Evolutionary conservation across 2,329 filamentous ascomycete genomes (phyloP).

Genomic region (Microascus cirrosus): DNA sequence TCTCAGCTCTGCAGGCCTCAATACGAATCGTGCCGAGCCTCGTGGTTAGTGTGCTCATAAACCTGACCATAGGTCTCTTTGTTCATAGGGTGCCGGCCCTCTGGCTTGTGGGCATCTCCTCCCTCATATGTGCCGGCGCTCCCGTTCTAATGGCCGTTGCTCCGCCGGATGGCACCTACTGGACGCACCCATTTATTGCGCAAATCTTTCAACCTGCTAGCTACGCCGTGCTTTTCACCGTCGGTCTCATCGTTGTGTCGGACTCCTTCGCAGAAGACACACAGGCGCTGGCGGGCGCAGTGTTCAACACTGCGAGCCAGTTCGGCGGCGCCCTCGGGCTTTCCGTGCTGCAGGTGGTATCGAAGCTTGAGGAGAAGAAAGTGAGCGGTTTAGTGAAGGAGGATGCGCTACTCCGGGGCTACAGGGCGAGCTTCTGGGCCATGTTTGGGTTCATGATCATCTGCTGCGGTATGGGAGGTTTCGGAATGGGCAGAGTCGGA

Average conservation of each 20-base stretch:
- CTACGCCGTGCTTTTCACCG: conserved; percentile 40
- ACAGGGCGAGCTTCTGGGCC: conserved; percentile 37
- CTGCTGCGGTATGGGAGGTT: conserved; percentile 22
- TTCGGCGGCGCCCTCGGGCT: conserved; percentile 41
- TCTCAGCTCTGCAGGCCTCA: conserved; percentile 31
- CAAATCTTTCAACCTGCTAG: conserved; percentile 28
- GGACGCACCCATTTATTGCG: conserved; percentile 32
- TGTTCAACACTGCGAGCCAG: conserved; percentile 48
- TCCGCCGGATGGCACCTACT: conserved; percentile 36
- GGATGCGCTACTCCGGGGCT: conserved; percentile 31
- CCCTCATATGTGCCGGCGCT: conserved; percentile 28
- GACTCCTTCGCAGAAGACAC: conserved; percentile 43
- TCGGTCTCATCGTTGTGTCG: conserved; percentile 41
- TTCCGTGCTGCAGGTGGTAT: conserved; percentile 33
- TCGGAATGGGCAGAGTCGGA: conserved; percentile 28
- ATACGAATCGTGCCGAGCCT: conserved; percentile 33
- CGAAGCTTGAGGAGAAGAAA: conserved; percentile 22
- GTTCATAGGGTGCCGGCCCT: conserved; percentile 27
- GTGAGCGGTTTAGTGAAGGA: conserved; percentile 13
- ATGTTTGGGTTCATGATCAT: conserved; percentile 35
- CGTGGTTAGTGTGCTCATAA: conserved; percentile 27
- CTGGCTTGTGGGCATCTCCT: conserved; percentile 25
- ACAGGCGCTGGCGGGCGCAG: conserved; percentile 47
- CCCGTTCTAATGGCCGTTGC: conserved; percentile 46
- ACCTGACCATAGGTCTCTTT: conserved; percentile 31